Base-by-base conservation (phyloP, 2,329 filamentous ascomycete genomes). In the Sphaerulina musiva region DNA sequence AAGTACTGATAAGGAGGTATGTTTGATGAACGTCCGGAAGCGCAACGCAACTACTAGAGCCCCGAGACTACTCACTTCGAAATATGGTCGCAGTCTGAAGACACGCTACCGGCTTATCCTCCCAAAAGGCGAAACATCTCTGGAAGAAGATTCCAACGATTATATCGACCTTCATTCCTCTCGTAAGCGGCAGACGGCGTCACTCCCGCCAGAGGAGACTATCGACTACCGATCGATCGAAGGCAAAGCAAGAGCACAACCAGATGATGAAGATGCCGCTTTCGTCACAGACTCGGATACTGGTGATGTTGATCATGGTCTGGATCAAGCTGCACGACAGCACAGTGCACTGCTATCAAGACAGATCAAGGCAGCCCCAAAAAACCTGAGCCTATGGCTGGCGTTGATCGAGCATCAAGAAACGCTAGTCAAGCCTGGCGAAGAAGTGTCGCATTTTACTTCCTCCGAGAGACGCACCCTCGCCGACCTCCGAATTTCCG, bases 371-470 rank as follows among this genome's bases (percentile, higher is more conserved):
- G 75, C 85, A 1, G 69, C 81, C 20, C 88, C 90, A 1, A 69
- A 77, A 5, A 80, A 95, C 64, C 75, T 87, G 17, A 74, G 83
- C 41, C 77, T 82, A 14, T 97, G 92, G 92, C 70, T 95, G 12
- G 77, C 81, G 38, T 76, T 96, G n/a, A 85, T 92, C 44, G 74
- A 83, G 6, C 83, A 95, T 57, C 92, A 97, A 71, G 83, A 89
- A 57, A 69, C 71, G 2, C 75, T 95, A 52, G 72, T 92, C 41
- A 73, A 74, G 48, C 72, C 76, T 23, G 75, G 76, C 42, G 66
- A 65, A 56, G 74, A 73, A 64, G 76, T 66, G 41, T 75, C 70
- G 39, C 69, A 65, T 31, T 73, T 76, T 23, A 83, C 81, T 0
- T 73, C 75, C 29, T 80, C 83, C 2, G 86, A 93, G 64, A 74